Evolutionary conservation across 805 yeast species (phyloP).

Genomic region (Yamadazyma philogaea): DNA sequence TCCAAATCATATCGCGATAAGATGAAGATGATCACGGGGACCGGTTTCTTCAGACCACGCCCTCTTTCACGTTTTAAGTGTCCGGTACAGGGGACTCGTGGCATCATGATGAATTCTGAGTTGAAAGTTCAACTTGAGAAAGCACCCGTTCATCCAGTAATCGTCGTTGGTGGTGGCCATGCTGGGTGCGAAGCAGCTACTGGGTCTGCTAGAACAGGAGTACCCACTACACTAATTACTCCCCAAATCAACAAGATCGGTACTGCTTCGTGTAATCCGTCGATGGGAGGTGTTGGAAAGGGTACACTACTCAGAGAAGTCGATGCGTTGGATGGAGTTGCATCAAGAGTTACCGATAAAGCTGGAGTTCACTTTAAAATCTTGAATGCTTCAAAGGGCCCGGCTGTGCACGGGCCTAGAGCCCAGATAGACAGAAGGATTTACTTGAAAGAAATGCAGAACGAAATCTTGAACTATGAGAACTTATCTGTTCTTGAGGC

Average conservation of each 20-base stretch:
- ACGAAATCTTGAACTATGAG: slow-evolving; percentile 50
- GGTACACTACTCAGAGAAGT: slow-evolving; percentile 90
- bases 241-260: slow-evolving; percentile 78
- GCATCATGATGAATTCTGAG: slow-evolving; percentile 34
- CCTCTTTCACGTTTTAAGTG: neutral
- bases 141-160: slow-evolving; percentile 53
- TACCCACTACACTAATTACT: slow-evolving; percentile 67
- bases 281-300: slow-evolving; percentile 97
- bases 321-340: slow-evolving; percentile 94
- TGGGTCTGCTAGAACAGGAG: slow-evolving; percentile 85
- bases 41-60: neutral
- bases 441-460: slow-evolving; percentile 78
- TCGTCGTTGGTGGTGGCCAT: slow-evolving; percentile 97
- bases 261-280: slow-evolving; percentile 95
- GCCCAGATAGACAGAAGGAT: slow-evolving; percentile 91
- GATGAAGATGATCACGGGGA: neutral
- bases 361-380: slow-evolving; percentile 93
- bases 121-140: slow-evolving; percentile 25
- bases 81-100: slow-evolving; percentile 7
- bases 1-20: neutral
- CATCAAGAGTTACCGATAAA: slow-evolving; percentile 79
- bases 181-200: slow-evolving; percentile 98
- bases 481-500: slow-evolving; percentile 64
- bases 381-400: slow-evolving; percentile 81
- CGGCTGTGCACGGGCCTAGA: slow-evolving; percentile 98